These are phyloP conservation scores for Colletotrichum paranaense DNA, from an alignment of 2,329 filamentous ascomycete species.

Conservation along the genomic window DNA sequence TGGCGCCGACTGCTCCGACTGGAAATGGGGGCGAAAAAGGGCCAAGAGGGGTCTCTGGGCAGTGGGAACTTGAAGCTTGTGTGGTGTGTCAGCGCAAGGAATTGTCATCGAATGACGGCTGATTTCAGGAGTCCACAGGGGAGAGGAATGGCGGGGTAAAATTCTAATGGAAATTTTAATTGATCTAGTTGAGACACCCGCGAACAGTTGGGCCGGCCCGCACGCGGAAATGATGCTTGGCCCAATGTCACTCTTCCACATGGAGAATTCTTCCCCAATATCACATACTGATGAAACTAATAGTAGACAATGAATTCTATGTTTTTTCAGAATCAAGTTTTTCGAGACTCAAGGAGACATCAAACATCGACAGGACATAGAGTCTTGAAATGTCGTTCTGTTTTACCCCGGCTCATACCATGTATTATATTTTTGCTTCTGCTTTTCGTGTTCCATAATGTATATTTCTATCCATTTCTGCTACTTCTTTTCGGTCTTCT, in stretches of 20 bases:
- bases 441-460: constrained; percentile 6
- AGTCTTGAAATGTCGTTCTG: background rate
- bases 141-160: constrained; percentile 30
- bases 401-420: background rate
- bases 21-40: background rate
- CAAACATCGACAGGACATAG: background rate
- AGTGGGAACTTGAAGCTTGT: background rate
- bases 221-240: constrained; percentile 23
- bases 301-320: background rate
- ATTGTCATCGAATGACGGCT: constrained; percentile 24
- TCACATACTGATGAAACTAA: background rate
- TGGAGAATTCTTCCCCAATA: background rate
- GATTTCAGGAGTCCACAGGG: constrained; percentile 22
- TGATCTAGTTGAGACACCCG: constrained; percentile 34
- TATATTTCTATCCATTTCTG: constrained; percentile 23
- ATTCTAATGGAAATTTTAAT: constrained; percentile 21
- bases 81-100: constrained; percentile 29
- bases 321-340: background rate
- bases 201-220: constrained; percentile 25
- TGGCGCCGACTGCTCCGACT: constrained; percentile 8
- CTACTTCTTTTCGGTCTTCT: constrained; percentile 33
- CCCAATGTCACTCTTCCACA: constrained; percentile 1
- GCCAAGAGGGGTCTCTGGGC: background rate
- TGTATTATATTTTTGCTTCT: background rate
- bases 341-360: background rate